A percentile compares a stretch with the other conserved stretches of the same genome.
These are phyloP conservation scores for Colletotrichum sp. DNA, from an alignment of 2,329 filamentous ascomycete genomes.

Conservation along the genomic window DNA sequence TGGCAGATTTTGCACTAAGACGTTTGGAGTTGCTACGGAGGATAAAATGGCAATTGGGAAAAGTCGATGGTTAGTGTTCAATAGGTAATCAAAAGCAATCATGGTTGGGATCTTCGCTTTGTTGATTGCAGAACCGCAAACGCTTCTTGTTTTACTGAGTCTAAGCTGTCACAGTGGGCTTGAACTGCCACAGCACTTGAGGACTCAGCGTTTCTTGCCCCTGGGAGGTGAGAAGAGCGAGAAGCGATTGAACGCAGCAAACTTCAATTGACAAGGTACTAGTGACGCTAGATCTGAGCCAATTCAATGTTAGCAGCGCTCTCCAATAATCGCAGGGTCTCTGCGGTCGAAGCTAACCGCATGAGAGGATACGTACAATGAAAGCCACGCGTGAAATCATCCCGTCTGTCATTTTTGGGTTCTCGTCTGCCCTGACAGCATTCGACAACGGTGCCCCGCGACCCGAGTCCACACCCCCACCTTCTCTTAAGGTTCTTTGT, in stretches of 20 bases:
- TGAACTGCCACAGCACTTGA: not conserved
- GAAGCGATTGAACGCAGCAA: not conserved
- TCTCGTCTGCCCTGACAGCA: too few species aligned
- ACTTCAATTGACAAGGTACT: not conserved
- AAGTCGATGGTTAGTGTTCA: not conserved
- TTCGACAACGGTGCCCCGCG: too few species aligned
- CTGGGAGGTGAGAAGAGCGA: not conserved
- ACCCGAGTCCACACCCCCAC: too few species aligned
- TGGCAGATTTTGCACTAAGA: not conserved
- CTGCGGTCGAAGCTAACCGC: not conserved
- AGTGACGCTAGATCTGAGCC: not conserved
- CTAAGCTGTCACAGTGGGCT: not conserved
- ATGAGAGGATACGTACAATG: not conserved
- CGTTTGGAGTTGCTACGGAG: not conserved
- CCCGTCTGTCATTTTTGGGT: too few species aligned
- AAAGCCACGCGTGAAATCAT: not conserved
- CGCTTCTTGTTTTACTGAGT: not conserved
- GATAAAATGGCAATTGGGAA: not conserved
- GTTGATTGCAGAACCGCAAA: not conserved
- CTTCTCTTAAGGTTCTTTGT: too few species aligned
- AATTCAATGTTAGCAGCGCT: not conserved
- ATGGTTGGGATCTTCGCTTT: not conserved
- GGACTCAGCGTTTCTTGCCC: accelerated
- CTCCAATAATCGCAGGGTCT: not conserved
- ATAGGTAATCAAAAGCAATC: not conserved